Percentiles rank a stretch among this genome's conserved stretches.
These are phyloP conservation scores for Heritiera littoralis DNA, from an alignment of 345 rosid genomes.

Conservation along the genomic window DNA sequence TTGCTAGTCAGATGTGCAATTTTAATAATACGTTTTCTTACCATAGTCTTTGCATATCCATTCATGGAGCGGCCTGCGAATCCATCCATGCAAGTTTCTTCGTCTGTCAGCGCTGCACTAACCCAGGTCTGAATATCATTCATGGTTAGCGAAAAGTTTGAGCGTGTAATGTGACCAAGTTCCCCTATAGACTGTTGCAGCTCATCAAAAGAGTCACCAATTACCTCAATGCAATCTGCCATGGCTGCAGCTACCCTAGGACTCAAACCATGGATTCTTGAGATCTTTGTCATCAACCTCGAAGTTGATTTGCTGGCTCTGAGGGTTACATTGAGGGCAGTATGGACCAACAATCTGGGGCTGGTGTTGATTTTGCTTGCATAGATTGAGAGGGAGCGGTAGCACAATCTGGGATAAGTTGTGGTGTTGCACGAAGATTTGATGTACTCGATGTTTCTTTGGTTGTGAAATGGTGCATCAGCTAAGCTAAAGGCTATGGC, in stretches of 20 bases:
- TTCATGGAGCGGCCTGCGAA: background rate
- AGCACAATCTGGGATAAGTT: constrained; percentile 42
- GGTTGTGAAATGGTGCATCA: background rate
- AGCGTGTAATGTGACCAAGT: constrained; percentile 16
- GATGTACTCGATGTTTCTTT: constrained; percentile 40
- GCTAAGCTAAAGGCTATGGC: background rate
- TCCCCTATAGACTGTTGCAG: constrained; percentile 50
- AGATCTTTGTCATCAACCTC: constrained; percentile 29
- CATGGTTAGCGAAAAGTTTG: constrained; percentile 31
- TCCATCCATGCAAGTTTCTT: constrained; percentile 42
- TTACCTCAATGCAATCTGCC: constrained; percentile 43
- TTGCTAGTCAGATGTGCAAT: constrained; percentile 56
- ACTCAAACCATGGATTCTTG: constrained; percentile 25
- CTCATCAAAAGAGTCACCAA: constrained; percentile 39
- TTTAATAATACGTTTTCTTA: constrained; percentile 38
- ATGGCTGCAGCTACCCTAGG: constrained; percentile 42
- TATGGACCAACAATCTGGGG: constrained; percentile 34
- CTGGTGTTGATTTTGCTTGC: constrained; percentile 40
- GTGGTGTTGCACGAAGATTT: constrained; percentile 45
- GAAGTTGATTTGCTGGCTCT: constrained; percentile 26
- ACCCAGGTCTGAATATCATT: constrained; percentile 79
- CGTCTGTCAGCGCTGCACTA: constrained; percentile 78
- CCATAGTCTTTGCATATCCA: constrained; percentile 35
- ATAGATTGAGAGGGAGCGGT: constrained; percentile 39
- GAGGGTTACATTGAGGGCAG: constrained; percentile 46